phyloP scores from a whole-genome alignment of 306 rosid genomes.

The Glycine soja region DNA sequence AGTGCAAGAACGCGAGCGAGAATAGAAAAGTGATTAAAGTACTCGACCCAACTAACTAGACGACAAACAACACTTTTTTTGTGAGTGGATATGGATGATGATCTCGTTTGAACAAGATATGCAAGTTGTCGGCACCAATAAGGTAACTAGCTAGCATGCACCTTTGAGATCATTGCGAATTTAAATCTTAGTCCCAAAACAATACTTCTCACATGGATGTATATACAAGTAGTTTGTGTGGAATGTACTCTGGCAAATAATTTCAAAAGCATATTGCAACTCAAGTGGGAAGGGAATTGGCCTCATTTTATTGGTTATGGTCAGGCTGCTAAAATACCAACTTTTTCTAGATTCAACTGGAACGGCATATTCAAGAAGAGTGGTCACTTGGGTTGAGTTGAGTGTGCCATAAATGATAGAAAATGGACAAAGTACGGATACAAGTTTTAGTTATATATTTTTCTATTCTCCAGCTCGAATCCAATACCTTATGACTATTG shows the following conservation, averaged over 20 bases:
- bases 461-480: too few species aligned
- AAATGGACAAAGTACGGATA: background rate
- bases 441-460: background rate
- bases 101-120: conserved; percentile 42
- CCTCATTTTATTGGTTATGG: background rate
- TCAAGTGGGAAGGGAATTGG: background rate
- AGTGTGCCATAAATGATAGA: too few species aligned
- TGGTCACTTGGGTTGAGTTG: too few species aligned
- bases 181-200: conserved; percentile 39
- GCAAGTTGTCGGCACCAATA: conserved; percentile 55
- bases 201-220: conserved; percentile 47
- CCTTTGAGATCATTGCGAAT: background rate
- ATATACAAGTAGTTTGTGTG: background rate
- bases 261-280: conserved; percentile 11
- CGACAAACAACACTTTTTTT: conserved; percentile 61
- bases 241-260: background rate
- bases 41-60: conserved; percentile 31
- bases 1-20: conserved; percentile 24
- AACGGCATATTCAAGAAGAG: too few species aligned
- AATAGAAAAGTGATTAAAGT: conserved; percentile 36
- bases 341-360: conserved; percentile 15
- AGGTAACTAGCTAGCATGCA: conserved; percentile 16
- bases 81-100: conserved; percentile 37
- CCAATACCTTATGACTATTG: too few species aligned
- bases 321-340: background rate